Evolutionary conservation across 2,329 filamentous ascomycete genomes (phyloP).

Genomic region (Parascedosporium putredinis): DNA sequence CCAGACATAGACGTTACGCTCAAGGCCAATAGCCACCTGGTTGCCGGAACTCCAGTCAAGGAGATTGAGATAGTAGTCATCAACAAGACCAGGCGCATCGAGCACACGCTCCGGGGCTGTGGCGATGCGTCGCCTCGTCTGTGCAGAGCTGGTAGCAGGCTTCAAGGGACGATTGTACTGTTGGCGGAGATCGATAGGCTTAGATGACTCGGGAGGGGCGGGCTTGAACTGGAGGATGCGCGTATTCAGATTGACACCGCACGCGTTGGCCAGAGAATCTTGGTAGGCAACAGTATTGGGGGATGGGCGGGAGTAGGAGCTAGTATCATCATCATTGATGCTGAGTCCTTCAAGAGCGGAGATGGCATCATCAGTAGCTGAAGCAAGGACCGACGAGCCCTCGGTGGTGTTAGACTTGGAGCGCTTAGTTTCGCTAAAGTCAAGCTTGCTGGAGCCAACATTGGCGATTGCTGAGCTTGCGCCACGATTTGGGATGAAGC

Average conservation of each 20-base stretch:
- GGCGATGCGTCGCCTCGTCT: conserved; percentile 83
- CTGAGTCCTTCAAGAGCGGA: conserved; percentile 71
- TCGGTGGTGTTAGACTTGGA: conserved; percentile 62
- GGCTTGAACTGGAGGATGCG: conserved; percentile 98
- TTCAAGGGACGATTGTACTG: conserved; percentile 97
- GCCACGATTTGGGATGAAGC: conserved; percentile 90
- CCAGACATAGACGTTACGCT: conserved; percentile 97
- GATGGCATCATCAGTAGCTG: conserved; percentile 69
- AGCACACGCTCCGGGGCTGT: conserved; percentile 93
- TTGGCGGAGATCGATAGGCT: conserved; percentile 91
- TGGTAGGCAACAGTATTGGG: conserved; percentile 87
- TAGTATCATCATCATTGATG: conserved; percentile 59
- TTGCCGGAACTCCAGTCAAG: conserved; percentile 97
- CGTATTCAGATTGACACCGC: conserved; percentile 85
- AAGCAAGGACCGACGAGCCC: conserved; percentile 65
- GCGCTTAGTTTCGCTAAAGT: conserved; percentile 56
- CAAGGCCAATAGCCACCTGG: conserved; percentile 94
- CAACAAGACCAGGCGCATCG: conserved; percentile 88
- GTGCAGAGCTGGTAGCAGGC: conserved; percentile 62
- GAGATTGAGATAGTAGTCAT: conserved; percentile 98
- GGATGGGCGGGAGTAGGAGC: conserved; percentile 64
- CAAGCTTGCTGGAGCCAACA: conserved; percentile 72
- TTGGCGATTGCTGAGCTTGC: conserved; percentile 84
- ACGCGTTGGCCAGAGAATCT: conserved; percentile 80
- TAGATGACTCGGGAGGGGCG: conserved; percentile 92